Evolutionary conservation across 805 yeast species (phyloP), one percentile per base, ranked within the genome.

Genomic region (Candida anglica): DNA sequence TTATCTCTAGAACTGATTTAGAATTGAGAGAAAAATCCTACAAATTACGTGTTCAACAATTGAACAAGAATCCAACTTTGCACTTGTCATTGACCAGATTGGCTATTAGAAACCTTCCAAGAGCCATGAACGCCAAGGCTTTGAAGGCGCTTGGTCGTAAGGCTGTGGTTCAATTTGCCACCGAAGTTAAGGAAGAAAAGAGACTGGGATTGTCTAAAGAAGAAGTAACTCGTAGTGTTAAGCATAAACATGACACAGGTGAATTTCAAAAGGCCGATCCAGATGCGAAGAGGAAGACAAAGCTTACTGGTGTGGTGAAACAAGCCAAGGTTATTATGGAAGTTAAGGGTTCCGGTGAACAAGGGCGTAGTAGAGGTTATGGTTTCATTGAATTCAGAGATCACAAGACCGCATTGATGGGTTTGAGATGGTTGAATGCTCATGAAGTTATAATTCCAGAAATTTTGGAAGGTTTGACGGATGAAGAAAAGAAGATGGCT

Each of bases 251-350:
- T 24, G 69, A 66, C 8, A 46, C 54, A 22, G 60, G 43, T 17
- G 58, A 48, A 32, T 43, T 42, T 28, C 37, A 37, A n/a, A 40
- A 40, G 28, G 38, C 30, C 3, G 60, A 51, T n/a, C 48, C 35
- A 10, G 56, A 52, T 27, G 48, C 39, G 20, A 64, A 66, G 40
- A 79, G 79, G 47, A 79, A 70, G 41, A 75, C 77, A 35, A 86
- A 84, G 53, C 82, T 87, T 48, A 77, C 75, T 29, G 98, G 98
- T 64, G 86, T 93, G 25, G 95, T 93, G 3, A 81, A 77, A 58
- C 98, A 93, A 62, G 84, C 97, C 17, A 93, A 93, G 66, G 81
- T 93, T 44, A 84, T 93, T 42, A 84, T 77, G 71, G 98, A 93
- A 63, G 85, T 86, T 28, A 91, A 89, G 56, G 95, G 88, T 6